Evolutionary conservation across 352 stramenopile species (phyloP).

Genomic region (Pythium myriotylum): DNA sequence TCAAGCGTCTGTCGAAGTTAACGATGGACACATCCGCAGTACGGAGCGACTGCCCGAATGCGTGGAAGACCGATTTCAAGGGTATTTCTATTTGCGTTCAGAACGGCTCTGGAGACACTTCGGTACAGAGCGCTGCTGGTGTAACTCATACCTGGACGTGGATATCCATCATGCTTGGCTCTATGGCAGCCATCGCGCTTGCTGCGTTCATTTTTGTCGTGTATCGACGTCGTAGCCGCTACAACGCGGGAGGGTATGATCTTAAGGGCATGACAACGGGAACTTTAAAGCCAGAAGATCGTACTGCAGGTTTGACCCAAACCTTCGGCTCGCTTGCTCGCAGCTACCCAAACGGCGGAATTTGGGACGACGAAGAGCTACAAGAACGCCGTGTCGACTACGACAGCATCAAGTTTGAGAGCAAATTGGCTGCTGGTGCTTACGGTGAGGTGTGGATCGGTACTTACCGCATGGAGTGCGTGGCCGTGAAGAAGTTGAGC

Average conservation of each 20-base stretch:
- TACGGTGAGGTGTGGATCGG: constrained; percentile 79
- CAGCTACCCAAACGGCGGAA: constrained; percentile 15
- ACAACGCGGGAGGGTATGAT: constrained; percentile 6
- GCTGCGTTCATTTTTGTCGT: constrained; percentile 10
- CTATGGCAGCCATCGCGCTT: constrained; percentile 2
- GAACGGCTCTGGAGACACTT: not conserved
- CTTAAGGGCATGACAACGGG: not conserved
- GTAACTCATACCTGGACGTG: constrained; percentile 9
- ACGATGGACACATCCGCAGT: constrained; percentile 10
- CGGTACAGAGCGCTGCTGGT: not conserved
- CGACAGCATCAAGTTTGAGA: constrained; percentile 59
- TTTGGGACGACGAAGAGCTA: constrained; percentile 65
- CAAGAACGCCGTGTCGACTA: constrained; percentile 66
- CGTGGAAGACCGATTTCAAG: constrained; percentile 12
- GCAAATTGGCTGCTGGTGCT: constrained; percentile 60
- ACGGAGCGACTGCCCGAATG: constrained; percentile 6
- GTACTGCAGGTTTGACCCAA: constrained; percentile 8
- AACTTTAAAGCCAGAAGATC: constrained; percentile 4
- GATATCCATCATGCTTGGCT: constrained; percentile 7
- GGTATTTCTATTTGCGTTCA: constrained; percentile 9
- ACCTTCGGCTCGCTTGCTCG: constrained; percentile 11
- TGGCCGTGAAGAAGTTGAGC: constrained; percentile 66
- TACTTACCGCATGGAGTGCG: constrained; percentile 48
- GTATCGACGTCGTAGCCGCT: constrained; percentile 9
- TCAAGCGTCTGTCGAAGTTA: constrained; percentile 16